Percentiles rank a stretch among this genome's conserved stretches.
These are phyloP conservation scores for Durusdinium trenchii DNA, from an alignment of 73 alveolate genomes.

Conservation along the genomic window DNA sequence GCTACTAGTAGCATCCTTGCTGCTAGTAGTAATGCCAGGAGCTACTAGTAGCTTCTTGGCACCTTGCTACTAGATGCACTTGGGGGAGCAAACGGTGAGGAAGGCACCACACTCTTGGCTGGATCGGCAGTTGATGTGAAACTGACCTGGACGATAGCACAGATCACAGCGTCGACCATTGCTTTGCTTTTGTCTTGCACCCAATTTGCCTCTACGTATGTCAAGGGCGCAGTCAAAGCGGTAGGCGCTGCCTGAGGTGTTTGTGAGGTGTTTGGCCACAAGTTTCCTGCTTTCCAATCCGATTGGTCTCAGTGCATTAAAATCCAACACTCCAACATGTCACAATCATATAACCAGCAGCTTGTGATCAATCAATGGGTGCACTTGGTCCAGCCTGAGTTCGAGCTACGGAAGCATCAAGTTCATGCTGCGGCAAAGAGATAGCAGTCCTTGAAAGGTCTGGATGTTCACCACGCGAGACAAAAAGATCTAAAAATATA, in stretches of 20 bases:
- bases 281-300: background rate
- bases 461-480: too few species aligned
- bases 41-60: background rate
- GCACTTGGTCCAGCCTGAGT: background rate
- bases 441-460: too few species aligned
- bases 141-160: background rate
- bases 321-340: background rate
- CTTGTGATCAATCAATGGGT: background rate
- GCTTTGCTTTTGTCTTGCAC: background rate
- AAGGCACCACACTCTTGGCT: conserved; percentile 8
- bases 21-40: background rate
- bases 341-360: background rate
- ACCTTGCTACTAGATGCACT: background rate
- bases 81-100: background rate
- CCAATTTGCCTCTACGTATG: conserved; percentile 4
- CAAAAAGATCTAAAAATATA: too few species aligned
- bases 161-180: background rate
- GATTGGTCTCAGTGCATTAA: background rate
- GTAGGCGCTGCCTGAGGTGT: background rate
- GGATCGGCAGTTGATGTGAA: conserved; percentile 49
- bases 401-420: background rate
- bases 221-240: conserved; percentile 3
- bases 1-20: background rate
- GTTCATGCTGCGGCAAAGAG: too few species aligned
- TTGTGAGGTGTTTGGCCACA: background rate